A percentile compares a stretch with the other conserved stretches of the same genome.
Conservation (phyloP, 116 monocot genomes). For the Papilionanthe hybrid region DNA sequence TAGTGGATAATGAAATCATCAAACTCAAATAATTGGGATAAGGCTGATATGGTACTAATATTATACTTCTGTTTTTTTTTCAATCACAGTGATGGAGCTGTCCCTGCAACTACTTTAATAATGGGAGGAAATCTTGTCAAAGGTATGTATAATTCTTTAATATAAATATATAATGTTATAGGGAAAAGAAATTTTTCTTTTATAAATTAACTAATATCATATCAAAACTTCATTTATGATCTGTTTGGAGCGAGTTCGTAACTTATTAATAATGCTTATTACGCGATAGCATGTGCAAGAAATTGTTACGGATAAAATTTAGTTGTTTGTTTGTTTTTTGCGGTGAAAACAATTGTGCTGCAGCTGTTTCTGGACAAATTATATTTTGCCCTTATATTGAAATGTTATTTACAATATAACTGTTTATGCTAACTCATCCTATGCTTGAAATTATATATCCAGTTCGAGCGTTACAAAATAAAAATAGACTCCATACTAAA, state of each 20-base stretch:
- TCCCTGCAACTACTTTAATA: constrained; percentile 27
- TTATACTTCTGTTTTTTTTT: not conserved
- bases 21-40: not conserved
- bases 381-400: too few relatives aligned
- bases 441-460: too few relatives aligned
- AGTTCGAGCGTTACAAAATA: too few relatives aligned
- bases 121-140: constrained; percentile 43
- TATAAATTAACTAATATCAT: not conserved
- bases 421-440: too few relatives aligned
- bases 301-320: not conserved
- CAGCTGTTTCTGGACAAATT: too few relatives aligned
- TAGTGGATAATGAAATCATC: not conserved
- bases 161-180: too few relatives aligned
- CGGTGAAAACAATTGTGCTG: too few relatives aligned
- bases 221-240: not conserved
- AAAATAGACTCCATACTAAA: too few relatives aligned
- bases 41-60: not conserved
- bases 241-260: too few relatives aligned
- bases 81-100: constrained; percentile 25
- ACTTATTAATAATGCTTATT: not conserved
- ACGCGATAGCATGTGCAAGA: too few relatives aligned
- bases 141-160: constrained; percentile 9
- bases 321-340: not conserved
- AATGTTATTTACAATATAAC: too few relatives aligned
- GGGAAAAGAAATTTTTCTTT: too few relatives aligned